Evolutionary conservation across 768 basidiomycete genomes (phyloP).

Genomic region (Boletus rex-veris): DNA sequence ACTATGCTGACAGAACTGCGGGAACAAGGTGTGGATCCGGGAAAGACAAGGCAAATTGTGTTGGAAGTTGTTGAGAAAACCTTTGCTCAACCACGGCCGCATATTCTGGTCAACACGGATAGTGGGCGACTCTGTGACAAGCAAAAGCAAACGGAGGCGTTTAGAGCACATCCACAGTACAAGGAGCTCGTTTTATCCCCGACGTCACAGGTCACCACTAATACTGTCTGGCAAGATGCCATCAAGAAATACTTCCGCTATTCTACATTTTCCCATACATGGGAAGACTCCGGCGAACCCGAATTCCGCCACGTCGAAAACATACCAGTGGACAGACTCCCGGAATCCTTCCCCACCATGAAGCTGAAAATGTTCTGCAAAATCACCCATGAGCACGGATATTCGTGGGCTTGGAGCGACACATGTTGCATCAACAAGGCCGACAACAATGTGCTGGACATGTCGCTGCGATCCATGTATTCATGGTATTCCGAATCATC

Average conservation of each 20-base stretch:
- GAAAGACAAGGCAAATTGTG: neutral
- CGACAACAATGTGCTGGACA: slow-evolving; percentile 9
- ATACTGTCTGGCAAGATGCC: neutral
- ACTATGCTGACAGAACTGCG: slow-evolving; percentile 4
- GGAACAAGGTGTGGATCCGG: slow-evolving; percentile 2
- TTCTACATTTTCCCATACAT: slow-evolving; percentile 19
- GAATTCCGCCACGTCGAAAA: neutral
- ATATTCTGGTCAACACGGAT: slow-evolving; percentile 13
- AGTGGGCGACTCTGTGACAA: slow-evolving; percentile 14
- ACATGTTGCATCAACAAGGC: slow-evolving; percentile 27
- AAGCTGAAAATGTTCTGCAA: slow-evolving; percentile 17
- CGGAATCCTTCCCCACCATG: neutral
- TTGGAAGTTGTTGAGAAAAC: neutral
- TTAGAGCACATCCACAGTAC: slow-evolving; percentile 11
- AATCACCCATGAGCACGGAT: slow-evolving; percentile 5
- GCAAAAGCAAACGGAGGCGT: slow-evolving; percentile 3
- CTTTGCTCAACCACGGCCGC: slow-evolving; percentile 5
- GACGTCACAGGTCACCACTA: neutral
- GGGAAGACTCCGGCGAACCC: slow-evolving; percentile 14
- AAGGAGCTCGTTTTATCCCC: slow-evolving; percentile 12
- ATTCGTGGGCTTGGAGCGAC: slow-evolving; percentile 24
- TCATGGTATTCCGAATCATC: slow-evolving; percentile 24
- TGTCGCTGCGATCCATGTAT: slow-evolving; percentile 26
- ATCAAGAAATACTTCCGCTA: slow-evolving; percentile 16
- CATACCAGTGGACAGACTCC: slow-evolving; percentile 3